phyloP scores from a whole-genome alignment of 495 filamentous ascomycete species.

The Massariosphaeria phaeospora region DNA sequence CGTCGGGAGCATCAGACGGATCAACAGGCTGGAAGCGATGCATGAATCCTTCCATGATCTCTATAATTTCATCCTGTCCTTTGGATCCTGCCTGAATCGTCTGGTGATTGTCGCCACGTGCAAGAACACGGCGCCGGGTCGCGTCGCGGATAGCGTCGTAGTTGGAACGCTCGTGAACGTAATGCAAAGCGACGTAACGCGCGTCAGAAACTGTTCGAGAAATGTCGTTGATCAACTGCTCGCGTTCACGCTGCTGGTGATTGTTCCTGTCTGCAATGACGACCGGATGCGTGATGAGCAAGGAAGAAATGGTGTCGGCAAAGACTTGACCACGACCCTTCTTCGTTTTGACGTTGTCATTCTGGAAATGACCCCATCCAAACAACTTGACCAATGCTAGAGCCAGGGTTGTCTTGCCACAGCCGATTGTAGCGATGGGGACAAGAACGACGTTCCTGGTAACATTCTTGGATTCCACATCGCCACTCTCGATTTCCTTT shows the following conservation, averaged over 20 bases:
- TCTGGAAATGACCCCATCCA: slow-evolving; percentile 90
- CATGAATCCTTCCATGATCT: slow-evolving; percentile 95
- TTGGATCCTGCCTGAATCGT: slow-evolving; percentile 82
- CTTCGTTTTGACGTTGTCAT: slow-evolving; percentile 87
- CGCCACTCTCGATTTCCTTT: slow-evolving; percentile 48
- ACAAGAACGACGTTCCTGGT: slow-evolving; percentile 67
- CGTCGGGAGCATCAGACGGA: slow-evolving; percentile 58
- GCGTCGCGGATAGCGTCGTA: slow-evolving; percentile 63
- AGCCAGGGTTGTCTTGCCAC: slow-evolving; percentile 92
- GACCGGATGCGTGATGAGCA: slow-evolving; percentile 57
- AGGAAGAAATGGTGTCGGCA: slow-evolving; percentile 57
- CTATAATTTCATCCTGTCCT: slow-evolving; percentile 61
- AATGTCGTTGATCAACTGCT: slow-evolving; percentile 80
- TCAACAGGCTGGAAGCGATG: slow-evolving; percentile 75
- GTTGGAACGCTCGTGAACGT: slow-evolving; percentile 65
- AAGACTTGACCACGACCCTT: slow-evolving; percentile 67
- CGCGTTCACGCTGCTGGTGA: slow-evolving; percentile 77
- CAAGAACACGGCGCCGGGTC: slow-evolving; percentile 73
- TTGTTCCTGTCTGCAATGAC: slow-evolving; percentile 95
- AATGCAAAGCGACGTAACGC: slow-evolving; percentile 85
- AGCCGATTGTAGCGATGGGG: slow-evolving; percentile 87
- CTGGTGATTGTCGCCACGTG: slow-evolving; percentile 93
- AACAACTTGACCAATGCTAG: slow-evolving; percentile 79
- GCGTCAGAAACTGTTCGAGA: slow-evolving; percentile 53
- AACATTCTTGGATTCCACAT: slow-evolving; percentile 45